phyloP scores from a whole-genome alignment of 345 rosid species.

The Pistacia atlantica region DNA sequence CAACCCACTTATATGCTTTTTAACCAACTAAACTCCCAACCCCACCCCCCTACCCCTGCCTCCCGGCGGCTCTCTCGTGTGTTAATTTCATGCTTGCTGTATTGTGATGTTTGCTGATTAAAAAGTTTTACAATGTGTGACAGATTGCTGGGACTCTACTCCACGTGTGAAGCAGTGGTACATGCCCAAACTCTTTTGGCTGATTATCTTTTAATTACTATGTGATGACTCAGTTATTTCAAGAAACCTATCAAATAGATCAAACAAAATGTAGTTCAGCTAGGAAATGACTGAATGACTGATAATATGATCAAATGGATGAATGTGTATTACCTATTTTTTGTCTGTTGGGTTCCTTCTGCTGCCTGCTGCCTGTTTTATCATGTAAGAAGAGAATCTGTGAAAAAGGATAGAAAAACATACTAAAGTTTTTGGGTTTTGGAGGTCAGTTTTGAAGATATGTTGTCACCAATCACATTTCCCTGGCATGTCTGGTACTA shows the following conservation, averaged over 20 bases:
- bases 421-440: background rate
- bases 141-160: constrained; percentile 87
- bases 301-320: background rate
- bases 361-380: background rate
- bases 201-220: background rate
- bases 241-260: background rate
- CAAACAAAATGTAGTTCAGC: background rate
- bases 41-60: background rate
- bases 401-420: background rate
- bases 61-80: background rate
- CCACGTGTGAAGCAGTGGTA: constrained; percentile 84
- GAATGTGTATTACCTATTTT: background rate
- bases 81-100: constrained; percentile 10
- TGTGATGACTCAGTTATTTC: constrained; percentile 1
- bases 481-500: background rate
- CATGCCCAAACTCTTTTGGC: constrained; percentile 20
- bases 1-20: background rate
- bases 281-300: background rate
- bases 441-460: background rate
- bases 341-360: background rate
- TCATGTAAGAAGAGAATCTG: background rate
- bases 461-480: background rate
- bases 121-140: constrained; percentile 28
- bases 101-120: constrained; percentile 15
- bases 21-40: background rate